Evolutionary conservation across 805 yeast genomes (phyloP).

Genomic region (Kazachstania kunashirensis): DNA sequence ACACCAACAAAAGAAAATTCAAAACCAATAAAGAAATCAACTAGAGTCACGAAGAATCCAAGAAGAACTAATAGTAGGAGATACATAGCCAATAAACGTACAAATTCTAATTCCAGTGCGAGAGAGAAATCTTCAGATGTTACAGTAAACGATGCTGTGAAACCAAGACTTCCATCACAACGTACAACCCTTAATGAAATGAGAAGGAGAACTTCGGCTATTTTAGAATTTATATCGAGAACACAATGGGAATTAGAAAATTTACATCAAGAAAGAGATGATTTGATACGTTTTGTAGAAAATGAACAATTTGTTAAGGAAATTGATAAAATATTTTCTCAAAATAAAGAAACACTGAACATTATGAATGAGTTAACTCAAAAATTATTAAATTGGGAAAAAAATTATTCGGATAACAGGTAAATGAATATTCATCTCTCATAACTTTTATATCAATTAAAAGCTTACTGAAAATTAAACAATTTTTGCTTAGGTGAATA

Average conservation of each 20-base stretch:
- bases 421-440: too few relatives aligned
- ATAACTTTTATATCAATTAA: too few relatives aligned
- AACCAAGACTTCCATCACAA: constrained; percentile 74
- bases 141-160: constrained; percentile 37
- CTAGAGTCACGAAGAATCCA: constrained; percentile 1
- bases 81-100: constrained; percentile 9
- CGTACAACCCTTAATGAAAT: constrained; percentile 71
- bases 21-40: not conserved
- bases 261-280: constrained; percentile 54
- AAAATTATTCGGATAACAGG: constrained; percentile 37
- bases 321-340: constrained; percentile 37
- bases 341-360: constrained; percentile 49
- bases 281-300: constrained; percentile 38
- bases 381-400: constrained; percentile 70
- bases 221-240: constrained; percentile 81
- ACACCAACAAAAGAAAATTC: not conserved
- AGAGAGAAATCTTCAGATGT: not conserved
- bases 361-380: constrained; percentile 68
- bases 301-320: constrained; percentile 32
- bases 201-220: constrained; percentile 82
- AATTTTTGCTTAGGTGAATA: too few relatives aligned
- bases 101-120: not conserved
- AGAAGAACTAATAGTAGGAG: constrained; percentile 1
- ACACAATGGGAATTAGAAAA: constrained; percentile 75
- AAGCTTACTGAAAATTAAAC: too few relatives aligned